Conservation (phyloP, 176 grass and related monocot species). For the Echinochloa phyllopogon region DNA sequence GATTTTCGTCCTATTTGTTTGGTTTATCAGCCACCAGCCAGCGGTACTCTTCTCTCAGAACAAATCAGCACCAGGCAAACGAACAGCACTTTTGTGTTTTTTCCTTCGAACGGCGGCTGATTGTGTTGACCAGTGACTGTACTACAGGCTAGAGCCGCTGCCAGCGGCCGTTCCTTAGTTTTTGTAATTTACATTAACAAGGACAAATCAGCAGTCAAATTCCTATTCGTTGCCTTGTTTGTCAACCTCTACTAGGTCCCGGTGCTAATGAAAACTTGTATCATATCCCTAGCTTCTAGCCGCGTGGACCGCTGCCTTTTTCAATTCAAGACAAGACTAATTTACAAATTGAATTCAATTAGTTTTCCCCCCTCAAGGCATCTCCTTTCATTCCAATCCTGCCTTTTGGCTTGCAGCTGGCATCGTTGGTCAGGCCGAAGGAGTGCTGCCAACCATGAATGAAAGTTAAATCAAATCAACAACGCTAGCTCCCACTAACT, state of each 20-base stretch:
- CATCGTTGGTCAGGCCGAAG: neutral
- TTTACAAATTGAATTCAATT: neutral
- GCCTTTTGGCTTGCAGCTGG: neutral
- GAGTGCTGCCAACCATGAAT: neutral
- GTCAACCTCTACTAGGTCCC: neutral
- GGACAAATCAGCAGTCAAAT: conserved; percentile 11
- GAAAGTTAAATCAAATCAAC: neutral
- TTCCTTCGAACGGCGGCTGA: neutral
- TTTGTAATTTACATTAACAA: neutral
- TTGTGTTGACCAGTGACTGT: neutral
- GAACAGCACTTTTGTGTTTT: no score
- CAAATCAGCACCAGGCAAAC: no score
- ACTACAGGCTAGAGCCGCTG: neutral
- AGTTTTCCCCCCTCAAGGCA: neutral
- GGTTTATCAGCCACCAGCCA: no score
- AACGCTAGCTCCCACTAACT: neutral
- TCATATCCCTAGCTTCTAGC: neutral
- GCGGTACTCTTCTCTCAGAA: no score
- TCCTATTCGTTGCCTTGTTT: neutral
- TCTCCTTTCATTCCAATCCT: neutral
- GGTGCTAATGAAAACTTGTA: neutral
- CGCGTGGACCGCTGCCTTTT: conserved; percentile 4
- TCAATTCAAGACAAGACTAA: neutral
- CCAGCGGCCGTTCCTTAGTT: neutral
- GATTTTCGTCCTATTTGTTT: no score